Conservation (phyloP, 2,329 filamentous ascomycete species). For the Bertia moriformis region DNA sequence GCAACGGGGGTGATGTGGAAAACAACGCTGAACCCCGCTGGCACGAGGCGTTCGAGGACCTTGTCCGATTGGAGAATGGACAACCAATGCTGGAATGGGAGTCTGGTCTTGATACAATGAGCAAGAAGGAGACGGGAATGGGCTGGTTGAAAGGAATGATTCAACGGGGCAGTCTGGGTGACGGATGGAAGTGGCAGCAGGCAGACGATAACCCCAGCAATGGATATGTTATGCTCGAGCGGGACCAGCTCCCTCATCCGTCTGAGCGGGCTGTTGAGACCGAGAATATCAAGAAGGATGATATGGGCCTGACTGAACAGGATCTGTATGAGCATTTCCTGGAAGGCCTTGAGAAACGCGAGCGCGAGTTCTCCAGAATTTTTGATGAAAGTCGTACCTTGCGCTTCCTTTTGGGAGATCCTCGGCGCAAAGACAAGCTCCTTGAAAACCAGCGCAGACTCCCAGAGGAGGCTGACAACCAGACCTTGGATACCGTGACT, state of each 20-base stretch:
- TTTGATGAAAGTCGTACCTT: conserved; percentile 17
- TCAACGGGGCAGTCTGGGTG: conserved; percentile 22
- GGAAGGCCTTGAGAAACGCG: conserved; percentile 15
- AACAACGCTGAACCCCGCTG: conserved; percentile 24
- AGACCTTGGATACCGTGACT: background rate
- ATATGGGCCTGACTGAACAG: conserved; percentile 24
- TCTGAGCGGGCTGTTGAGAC: background rate
- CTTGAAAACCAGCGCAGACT: background rate
- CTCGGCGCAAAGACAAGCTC: background rate
- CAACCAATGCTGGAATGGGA: conserved; percentile 21
- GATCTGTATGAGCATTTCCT: conserved; percentile 35
- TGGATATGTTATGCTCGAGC: background rate
- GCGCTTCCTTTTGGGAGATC: conserved; percentile 12
- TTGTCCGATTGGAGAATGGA: conserved; percentile 30
- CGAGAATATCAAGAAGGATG: background rate
- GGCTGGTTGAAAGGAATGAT: conserved; percentile 23
- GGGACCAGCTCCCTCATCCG: background rate
- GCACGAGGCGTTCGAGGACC: conserved; percentile 44
- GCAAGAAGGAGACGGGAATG: background rate
- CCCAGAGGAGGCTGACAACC: background rate
- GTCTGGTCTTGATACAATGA: conserved; percentile 3
- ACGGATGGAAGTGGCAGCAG: conserved; percentile 14
- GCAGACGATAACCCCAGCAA: background rate
- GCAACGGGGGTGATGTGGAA: too few species aligned
- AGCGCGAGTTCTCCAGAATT: conserved; percentile 12